phyloP scores from a whole-genome alignment of 345 rosid species.

The Sonneratia caseolaris region DNA sequence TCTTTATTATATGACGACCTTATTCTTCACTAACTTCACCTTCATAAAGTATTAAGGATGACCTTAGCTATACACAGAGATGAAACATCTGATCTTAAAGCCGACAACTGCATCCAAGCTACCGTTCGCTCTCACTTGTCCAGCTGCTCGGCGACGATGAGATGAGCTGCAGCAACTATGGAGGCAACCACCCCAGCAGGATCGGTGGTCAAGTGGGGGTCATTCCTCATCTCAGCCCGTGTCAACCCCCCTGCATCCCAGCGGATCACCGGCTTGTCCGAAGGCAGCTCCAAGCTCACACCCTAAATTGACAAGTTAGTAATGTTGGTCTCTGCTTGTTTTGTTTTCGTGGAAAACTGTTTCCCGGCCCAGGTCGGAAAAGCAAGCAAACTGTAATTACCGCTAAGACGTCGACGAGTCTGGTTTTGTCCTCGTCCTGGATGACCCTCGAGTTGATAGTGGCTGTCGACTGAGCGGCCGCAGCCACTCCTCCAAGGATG shows the following conservation, averaged over 20 bases:
- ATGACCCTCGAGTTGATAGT: conserved; percentile 41
- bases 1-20: too few species aligned
- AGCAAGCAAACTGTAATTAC: conserved; percentile 16
- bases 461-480: conserved; percentile 78
- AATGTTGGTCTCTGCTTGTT: too few species aligned
- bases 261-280: conserved; percentile 16
- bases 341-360: neutral
- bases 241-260: conserved; percentile 20
- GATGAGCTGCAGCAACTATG: conserved; percentile 18
- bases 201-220: conserved; percentile 7
- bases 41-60: too few species aligned
- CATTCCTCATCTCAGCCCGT: conserved; percentile 22
- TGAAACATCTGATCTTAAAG: too few species aligned
- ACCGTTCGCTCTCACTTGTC: neutral
- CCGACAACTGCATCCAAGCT: neutral
- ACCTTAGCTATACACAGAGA: too few species aligned
- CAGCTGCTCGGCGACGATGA: conserved; percentile 8
- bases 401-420: conserved; percentile 49
- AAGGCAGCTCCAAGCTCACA: conserved; percentile 17
- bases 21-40: too few species aligned
- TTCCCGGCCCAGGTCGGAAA: neutral
- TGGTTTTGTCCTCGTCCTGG: conserved; percentile 46
- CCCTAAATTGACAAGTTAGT: conserved; percentile 6
- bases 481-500: conserved; percentile 54
- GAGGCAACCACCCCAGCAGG: conserved; percentile 29